phyloP scores from a whole-genome alignment of 2,329 filamentous ascomycete species.

The Diaporthe vaccinii region DNA sequence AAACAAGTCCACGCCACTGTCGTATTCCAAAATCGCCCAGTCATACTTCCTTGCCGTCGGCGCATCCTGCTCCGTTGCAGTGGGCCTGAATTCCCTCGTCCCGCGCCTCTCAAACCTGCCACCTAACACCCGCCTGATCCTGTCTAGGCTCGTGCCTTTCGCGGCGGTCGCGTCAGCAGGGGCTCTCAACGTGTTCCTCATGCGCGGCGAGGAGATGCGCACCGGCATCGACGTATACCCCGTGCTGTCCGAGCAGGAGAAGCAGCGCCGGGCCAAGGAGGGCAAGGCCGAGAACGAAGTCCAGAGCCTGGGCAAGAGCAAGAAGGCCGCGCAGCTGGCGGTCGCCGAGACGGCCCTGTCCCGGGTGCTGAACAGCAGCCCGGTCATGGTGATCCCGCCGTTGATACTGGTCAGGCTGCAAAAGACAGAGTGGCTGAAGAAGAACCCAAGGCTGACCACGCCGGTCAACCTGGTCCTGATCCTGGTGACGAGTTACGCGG shows the following conservation, averaged over 20 bases:
- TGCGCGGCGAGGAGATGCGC: slow-evolving; percentile 96
- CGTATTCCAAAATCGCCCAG: slow-evolving; percentile 83
- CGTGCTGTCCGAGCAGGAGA: slow-evolving; percentile 79
- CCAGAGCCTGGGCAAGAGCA: slow-evolving; percentile 84
- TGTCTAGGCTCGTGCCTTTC: slow-evolving; percentile 93
- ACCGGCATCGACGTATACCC: slow-evolving; percentile 94
- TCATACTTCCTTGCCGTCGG: slow-evolving; percentile 94
- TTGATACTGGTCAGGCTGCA: slow-evolving; percentile 88
- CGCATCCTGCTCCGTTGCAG: slow-evolving; percentile 92
- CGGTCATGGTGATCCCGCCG: slow-evolving; percentile 97
- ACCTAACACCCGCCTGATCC: slow-evolving; percentile 80
- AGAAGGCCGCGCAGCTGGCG: slow-evolving; percentile 87
- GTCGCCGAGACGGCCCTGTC: slow-evolving; percentile 94
- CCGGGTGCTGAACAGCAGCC: slow-evolving; percentile 92
- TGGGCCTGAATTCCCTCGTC: slow-evolving; percentile 91
- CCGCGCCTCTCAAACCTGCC: slow-evolving; percentile 84
- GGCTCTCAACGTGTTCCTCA: slow-evolving; percentile 94
- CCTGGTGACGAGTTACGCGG: slow-evolving; percentile 86
- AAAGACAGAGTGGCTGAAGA: slow-evolving; percentile 84
- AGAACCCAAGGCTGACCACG: slow-evolving; percentile 80
- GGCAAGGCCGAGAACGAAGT: slow-evolving; percentile 75
- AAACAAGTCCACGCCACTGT: slow-evolving; percentile 95
- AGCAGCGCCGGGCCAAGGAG: slow-evolving; percentile 66
- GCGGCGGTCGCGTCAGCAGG: slow-evolving; percentile 94
- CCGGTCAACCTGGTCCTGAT: slow-evolving; percentile 92